Evolutionary conservation across 495 filamentous ascomycete species (phyloP), one percentile per base, ranked within the genome.

Genomic region (Penicillium malachiteum): DNA sequence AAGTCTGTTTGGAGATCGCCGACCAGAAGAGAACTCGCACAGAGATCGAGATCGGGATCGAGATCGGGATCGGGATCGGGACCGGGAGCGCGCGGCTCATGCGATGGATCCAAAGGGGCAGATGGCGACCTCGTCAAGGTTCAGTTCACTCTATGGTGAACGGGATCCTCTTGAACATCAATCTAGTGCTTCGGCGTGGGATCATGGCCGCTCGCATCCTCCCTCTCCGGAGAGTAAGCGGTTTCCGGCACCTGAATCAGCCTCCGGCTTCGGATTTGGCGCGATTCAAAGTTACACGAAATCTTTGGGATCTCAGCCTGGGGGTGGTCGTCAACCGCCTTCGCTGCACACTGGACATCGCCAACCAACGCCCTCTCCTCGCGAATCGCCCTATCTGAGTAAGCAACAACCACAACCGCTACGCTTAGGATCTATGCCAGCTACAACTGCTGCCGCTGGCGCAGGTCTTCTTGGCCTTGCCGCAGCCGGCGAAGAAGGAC

Each of bases 251-350:
- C 57, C 71, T 3, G 74, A 76, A 21, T 38, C 66, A 1, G 61
- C 56, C 8, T 50, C 72, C 2, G 60, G 63, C 3, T 78, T 77
- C 56, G 75, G 74, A 5, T 77, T 77, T 45, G 75, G 75, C 9
- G 74, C 74, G 11, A 77, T 77, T 47, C 75, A 78, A 50, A 78
- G 63, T 53, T 78, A 78, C 58, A 76, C 75, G 11, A 78, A 78
- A 57, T 75, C 75, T 3, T 52, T 78, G 12, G 74, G 74, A 0
- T 77, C 75, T 13, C 75, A 78, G 44, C 53, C 72, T 17, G 71
- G 71, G 17, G 69, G 69, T 11, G 54, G 66, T 41, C 65, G 74
- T 33, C 71, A 68, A 37, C 52, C 65, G 4, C 52, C 66, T 8
- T 70, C 76, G 0, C 53, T 74, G 12, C 72, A 76, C 49, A 64